These are phyloP conservation scores for Porcisia hertigi DNA, from an alignment of 208 protist genomes.

Conservation along the genomic window DNA sequence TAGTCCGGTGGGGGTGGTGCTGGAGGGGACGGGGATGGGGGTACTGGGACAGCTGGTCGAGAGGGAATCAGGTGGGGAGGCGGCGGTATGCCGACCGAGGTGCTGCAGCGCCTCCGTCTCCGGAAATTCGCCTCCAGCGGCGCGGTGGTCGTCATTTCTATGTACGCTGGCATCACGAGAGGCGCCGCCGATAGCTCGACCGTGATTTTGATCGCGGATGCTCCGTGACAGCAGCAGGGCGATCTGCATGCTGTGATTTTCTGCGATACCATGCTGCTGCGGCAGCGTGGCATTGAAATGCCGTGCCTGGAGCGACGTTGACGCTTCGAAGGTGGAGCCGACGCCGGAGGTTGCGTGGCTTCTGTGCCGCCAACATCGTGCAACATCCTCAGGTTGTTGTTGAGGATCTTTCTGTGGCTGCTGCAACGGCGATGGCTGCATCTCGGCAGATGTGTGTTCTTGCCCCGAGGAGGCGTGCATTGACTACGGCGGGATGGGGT, in stretches of 20 bases:
- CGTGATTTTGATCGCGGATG: slow-evolving; percentile 22
- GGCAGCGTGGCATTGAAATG: slow-evolving; percentile 1
- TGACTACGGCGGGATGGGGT: not conserved
- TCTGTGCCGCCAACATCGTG: not conserved
- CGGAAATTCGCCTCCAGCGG: not conserved
- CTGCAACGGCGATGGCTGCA: not conserved
- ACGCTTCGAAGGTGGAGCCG: not conserved
- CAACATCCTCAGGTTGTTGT: not conserved
- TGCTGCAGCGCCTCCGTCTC: slow-evolving; percentile 1
- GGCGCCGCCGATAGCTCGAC: slow-evolving; percentile 1
- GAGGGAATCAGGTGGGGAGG: not conserved
- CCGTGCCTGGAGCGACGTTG: not conserved
- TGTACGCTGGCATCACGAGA: slow-evolving; percentile 10
- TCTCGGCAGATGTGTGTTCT: not conserved
- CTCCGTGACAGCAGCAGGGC: slow-evolving; percentile 33
- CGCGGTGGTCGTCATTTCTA: slow-evolving; percentile 13
- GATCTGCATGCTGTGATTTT: not conserved
- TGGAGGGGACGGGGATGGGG: not conserved
- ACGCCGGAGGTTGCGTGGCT: not conserved
- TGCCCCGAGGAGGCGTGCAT: slow-evolving; percentile 10
- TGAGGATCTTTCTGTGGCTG: slow-evolving; percentile 11
- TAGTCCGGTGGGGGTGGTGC: not conserved
- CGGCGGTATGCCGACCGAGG: not conserved
- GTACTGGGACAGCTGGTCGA: not conserved
- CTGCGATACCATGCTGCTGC: not conserved